These are phyloP conservation scores for Kandelia obovata DNA, from an alignment of 345 rosid genomes.

Conservation along the genomic window DNA sequence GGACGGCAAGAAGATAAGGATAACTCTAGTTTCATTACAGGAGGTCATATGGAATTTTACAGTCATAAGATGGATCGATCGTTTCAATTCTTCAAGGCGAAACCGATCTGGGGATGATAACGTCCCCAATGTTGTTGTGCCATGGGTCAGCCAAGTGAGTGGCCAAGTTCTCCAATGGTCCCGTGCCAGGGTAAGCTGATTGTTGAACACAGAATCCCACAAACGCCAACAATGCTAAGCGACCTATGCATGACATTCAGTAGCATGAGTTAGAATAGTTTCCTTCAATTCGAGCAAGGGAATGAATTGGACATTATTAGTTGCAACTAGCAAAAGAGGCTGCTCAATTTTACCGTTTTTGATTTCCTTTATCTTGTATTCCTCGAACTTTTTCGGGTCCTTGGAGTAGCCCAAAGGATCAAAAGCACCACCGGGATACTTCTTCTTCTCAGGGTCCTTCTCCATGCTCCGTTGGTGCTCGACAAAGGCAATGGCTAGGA, in stretches of 20 bases:
- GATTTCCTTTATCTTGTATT: slow-evolving; percentile 86
- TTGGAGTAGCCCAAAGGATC: slow-evolving; percentile 96
- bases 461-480: slow-evolving; percentile 99
- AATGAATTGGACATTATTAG: no score
- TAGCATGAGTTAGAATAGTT: neutral
- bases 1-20: neutral
- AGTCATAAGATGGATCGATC: slow-evolving; percentile 7
- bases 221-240: slow-evolving; percentile 86
- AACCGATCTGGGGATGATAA: slow-evolving; percentile 54
- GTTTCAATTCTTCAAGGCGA: slow-evolving; percentile 32
- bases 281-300: no score
- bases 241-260: slow-evolving; percentile 41
- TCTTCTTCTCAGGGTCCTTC: slow-evolving; percentile 91
- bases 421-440: slow-evolving; percentile 97
- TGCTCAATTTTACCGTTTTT: slow-evolving; percentile 58
- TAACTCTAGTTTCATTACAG: slow-evolving; percentile 24
- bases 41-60: slow-evolving; percentile 30
- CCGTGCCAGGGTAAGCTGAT: slow-evolving; percentile 94
- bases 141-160: slow-evolving; percentile 97
- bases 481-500: slow-evolving; percentile 75
- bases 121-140: slow-evolving; percentile 89
- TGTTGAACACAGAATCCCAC: slow-evolving; percentile 96
- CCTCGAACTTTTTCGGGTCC: slow-evolving; percentile 88
- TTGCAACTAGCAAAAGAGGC: neutral
- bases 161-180: slow-evolving; percentile 97